phyloP scores from a whole-genome alignment of 305 asterid species.

The Solanum hybrid region DNA sequence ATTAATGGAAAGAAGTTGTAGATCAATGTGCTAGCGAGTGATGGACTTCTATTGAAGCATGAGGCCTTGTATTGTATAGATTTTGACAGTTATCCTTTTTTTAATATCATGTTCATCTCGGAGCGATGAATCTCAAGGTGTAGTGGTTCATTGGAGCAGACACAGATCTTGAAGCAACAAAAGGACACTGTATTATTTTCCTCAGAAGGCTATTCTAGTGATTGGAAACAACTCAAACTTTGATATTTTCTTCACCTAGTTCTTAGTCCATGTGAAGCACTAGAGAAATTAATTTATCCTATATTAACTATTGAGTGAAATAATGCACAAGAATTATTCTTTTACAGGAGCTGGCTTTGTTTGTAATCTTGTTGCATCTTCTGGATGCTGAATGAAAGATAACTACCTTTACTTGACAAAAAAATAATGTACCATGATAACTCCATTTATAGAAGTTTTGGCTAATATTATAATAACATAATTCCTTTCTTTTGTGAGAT shows the following conservation, averaged over 20 bases:
- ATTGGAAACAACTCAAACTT: not conserved
- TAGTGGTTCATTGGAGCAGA: not conserved
- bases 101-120: not conserved
- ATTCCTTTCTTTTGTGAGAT: conserved; percentile 6
- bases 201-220: not conserved
- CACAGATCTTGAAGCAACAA: not conserved
- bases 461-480: not conserved
- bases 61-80: not conserved
- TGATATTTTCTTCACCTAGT: not conserved
- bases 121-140: not conserved
- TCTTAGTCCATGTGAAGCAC: not conserved
- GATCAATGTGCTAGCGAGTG: not conserved
- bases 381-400: not conserved
- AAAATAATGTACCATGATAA: not conserved
- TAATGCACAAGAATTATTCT: not conserved
- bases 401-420: not conserved
- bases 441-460: not conserved
- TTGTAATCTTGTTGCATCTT: not conserved
- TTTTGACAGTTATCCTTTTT: not conserved
- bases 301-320: not conserved
- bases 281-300: not conserved
- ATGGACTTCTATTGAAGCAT: not conserved
- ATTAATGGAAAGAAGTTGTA: not conserved
- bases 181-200: not conserved
- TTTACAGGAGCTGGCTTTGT: not conserved